A percentile compares a stretch with the other conserved stretches of the same genome.
These are phyloP conservation scores for Aspergillus sparsus DNA, from an alignment of 495 filamentous ascomycete species.

Conservation along the genomic window DNA sequence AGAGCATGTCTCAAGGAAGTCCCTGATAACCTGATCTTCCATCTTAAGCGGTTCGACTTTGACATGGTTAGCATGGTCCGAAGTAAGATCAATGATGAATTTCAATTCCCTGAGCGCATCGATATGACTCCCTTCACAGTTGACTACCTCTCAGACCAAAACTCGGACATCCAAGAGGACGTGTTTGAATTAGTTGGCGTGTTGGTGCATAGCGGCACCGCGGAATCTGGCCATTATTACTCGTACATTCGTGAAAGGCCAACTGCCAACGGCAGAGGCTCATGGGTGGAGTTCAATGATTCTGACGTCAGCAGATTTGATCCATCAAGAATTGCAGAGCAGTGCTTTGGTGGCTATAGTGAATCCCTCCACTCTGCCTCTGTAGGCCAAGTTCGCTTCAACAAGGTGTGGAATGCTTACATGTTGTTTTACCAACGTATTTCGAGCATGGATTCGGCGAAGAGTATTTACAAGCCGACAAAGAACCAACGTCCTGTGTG, in stretches of 20 bases:
- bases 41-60: slow-evolving; percentile 95
- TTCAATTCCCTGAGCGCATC: slow-evolving; percentile 79
- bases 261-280: slow-evolving; percentile 45
- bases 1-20: slow-evolving; percentile 87
- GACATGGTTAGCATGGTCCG: slow-evolving; percentile 80
- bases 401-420: slow-evolving; percentile 85
- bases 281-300: slow-evolving; percentile 95
- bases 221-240: slow-evolving; percentile 96
- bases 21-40: slow-evolving; percentile 92
- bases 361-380: slow-evolving; percentile 46
- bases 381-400: slow-evolving; percentile 45
- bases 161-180: slow-evolving; percentile 57
- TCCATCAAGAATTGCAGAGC: slow-evolving; percentile 64
- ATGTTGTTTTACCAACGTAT: slow-evolving; percentile 96
- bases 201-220: slow-evolving; percentile 88
- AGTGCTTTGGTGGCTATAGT: slow-evolving; percentile 78
- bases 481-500: slow-evolving; percentile 51
- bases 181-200: slow-evolving; percentile 90
- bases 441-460: slow-evolving; percentile 55
- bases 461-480: slow-evolving; percentile 30
- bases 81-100: slow-evolving; percentile 94
- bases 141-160: slow-evolving; percentile 72
- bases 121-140: slow-evolving; percentile 92
- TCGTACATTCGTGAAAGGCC: slow-evolving; percentile 87
- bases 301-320: slow-evolving; percentile 76